Percentiles rank a stretch among this genome's conserved stretches.
Conservation (phyloP, 441 rosid species). For the Euphorbia celastroides region DNA sequence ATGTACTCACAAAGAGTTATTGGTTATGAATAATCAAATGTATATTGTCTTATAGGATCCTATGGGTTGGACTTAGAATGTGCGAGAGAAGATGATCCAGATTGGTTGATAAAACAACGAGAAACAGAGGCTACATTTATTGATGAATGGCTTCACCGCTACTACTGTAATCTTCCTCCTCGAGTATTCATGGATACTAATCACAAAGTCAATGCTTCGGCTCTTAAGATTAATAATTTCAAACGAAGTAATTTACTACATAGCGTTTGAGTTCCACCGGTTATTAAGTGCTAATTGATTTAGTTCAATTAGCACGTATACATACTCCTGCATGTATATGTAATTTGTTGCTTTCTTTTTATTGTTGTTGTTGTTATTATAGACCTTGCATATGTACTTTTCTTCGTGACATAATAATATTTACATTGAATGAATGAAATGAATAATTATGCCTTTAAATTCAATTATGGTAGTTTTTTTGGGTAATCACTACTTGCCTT, state of each 20-base stretch:
- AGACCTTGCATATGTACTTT: neutral
- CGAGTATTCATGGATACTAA: neutral
- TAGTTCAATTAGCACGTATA: no score
- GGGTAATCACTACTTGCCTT: no score
- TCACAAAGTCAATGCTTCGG: neutral
- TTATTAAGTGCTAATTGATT: neutral
- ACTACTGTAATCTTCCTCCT: conserved; percentile 34
- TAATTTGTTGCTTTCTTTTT: no score
- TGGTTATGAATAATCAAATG: neutral
- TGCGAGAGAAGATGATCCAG: conserved; percentile 36
- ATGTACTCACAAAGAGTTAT: no score
- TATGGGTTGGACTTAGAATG: conserved; percentile 52
- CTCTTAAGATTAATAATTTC: neutral
- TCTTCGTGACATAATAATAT: no score
- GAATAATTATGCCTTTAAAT: neutral
- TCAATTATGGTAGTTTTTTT: no score
- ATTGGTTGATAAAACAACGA: conserved; percentile 54
- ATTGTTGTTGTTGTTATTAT: no score
- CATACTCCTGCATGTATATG: neutral
- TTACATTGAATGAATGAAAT: neutral
- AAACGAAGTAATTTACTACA: neutral
- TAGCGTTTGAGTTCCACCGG: neutral
- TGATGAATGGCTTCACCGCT: conserved; percentile 43
- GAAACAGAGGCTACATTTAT: conserved; percentile 40
- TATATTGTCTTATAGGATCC: conserved; percentile 31